Evolutionary conservation across 2,329 filamentous ascomycete species (phyloP).

Genomic region (Emmonsiellopsis sp.): DNA sequence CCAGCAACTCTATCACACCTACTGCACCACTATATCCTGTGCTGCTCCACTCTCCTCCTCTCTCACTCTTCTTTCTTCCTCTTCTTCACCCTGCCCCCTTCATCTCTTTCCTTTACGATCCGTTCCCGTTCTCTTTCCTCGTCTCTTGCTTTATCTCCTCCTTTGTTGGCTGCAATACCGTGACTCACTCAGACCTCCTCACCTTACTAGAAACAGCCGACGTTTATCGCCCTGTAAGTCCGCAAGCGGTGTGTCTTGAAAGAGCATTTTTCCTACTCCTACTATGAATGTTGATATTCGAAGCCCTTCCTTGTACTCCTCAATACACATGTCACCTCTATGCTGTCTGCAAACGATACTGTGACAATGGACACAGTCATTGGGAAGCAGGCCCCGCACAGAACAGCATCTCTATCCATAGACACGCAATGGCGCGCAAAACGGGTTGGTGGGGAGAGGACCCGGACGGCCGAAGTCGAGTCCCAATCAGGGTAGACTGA

Average conservation of each 20-base stretch:
- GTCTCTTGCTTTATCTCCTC: neutral
- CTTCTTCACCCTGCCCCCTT: conserved; percentile 4
- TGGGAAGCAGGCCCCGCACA: neutral
- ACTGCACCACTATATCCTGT: conserved; percentile 4
- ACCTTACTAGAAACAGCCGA: conserved; percentile 29
- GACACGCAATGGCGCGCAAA: neutral
- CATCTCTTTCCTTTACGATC: neutral
- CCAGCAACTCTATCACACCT: conserved; percentile 7
- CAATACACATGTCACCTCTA: neutral
- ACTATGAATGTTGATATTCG: neutral
- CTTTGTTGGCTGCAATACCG: conserved; percentile 4
- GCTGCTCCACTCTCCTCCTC: neutral
- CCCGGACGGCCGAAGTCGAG: neutral
- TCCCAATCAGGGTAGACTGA: neutral
- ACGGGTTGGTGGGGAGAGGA: neutral
- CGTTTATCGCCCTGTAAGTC: conserved; percentile 41
- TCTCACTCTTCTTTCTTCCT: conserved; percentile 3
- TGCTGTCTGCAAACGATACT: neutral
- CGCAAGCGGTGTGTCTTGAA: neutral
- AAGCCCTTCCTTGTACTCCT: too few relatives aligned
- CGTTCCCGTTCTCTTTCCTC: neutral
- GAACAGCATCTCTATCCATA: neutral
- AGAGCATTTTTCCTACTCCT: neutral
- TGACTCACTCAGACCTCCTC: conserved; percentile 12
- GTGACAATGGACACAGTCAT: neutral